Evolutionary conservation across 2,329 filamentous ascomycete genomes (phyloP).

Genomic region (Colletotrichum sublineola): DNA sequence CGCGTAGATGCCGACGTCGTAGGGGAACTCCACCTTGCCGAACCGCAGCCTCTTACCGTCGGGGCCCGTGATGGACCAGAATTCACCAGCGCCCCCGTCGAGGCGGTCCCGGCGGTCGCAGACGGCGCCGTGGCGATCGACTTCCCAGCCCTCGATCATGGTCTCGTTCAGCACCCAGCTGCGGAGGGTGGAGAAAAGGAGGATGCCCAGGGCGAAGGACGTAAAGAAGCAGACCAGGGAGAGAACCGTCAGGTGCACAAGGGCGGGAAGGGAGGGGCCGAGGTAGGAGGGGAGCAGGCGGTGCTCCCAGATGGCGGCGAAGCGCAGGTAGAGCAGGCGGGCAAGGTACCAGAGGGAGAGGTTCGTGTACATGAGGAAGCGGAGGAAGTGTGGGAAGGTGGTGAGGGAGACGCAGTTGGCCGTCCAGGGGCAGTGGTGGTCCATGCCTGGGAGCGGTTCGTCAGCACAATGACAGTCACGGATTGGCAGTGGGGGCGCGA

Average conservation of each 20-base stretch:
- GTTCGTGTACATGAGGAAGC: constrained; percentile 80
- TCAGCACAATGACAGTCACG: neutral
- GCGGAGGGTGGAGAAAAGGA: constrained; percentile 73
- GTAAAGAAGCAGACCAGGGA: constrained; percentile 70
- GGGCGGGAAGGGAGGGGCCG: constrained; percentile 72
- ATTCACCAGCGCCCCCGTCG: constrained; percentile 53
- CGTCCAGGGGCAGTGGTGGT: constrained; percentile 91
- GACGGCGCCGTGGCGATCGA: constrained; percentile 72
- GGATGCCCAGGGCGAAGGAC: constrained; percentile 72
- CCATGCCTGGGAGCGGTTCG: constrained; percentile 65
- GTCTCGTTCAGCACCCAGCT: constrained; percentile 78
- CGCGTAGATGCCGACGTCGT: constrained; percentile 80
- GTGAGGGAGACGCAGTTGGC: constrained; percentile 85
- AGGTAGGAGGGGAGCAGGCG: constrained; percentile 81
- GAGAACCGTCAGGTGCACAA: constrained; percentile 73
- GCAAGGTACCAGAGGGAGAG: constrained; percentile 73
- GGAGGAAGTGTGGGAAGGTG: constrained; percentile 85
- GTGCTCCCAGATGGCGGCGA: constrained; percentile 71
- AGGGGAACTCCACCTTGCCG: constrained; percentile 81
- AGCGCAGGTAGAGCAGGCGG: constrained; percentile 71
- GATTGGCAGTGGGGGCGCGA: neutral
- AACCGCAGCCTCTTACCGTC: constrained; percentile 63
- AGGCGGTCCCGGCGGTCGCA: constrained; percentile 59
- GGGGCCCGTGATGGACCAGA: constrained; percentile 55
- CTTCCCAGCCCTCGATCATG: constrained; percentile 85